Evolutionary conservation across 2,329 filamentous ascomycete species (phyloP), one percentile per base, ranked within the genome.

Genomic region (Diaporthe caulivora): DNA sequence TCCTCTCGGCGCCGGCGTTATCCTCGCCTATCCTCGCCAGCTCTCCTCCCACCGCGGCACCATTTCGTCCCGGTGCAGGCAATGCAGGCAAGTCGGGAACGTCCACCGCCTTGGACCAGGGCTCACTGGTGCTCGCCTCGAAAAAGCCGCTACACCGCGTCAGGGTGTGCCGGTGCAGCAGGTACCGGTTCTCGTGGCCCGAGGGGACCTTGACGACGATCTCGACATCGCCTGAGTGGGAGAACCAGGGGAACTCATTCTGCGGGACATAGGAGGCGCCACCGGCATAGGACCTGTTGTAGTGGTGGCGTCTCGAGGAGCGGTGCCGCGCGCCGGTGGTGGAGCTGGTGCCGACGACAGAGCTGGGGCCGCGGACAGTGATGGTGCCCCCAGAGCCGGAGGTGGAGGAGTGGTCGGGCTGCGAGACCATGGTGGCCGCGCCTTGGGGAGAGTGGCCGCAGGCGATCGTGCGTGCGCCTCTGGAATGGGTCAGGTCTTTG

Each of bases 91-190:
- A 65, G 37, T 79, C 74, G 60, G 83, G 84, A 83, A 74, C 62
- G 31, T 75, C 73, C 21, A 73, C 72, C 9, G 73, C 73, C 71
- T 72, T 72, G 44, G 65, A 71, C 94, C 94, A 97, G 81, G 95
- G 92, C 72, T 92, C 91, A 78, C 91, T 95, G 57, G 92, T 95
- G 80, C 92, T 94, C 31, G 94, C 93, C 82, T 97, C 94, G 81
- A 98, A 98, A 86, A 98, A 98, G 21, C 95, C 95, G 8, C 95
- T 98, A 80, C 94, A 97, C 83, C 97, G 94, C 42, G 94, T 92
- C 77, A 98, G 86, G 53, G 96, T 98, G 79, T 98, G 89, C 74
- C 92, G 89, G 84, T 98, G 96, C 72, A 98, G 88, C 60, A 98
- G 87, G 81, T 98, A 98, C 75, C 93, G 89, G 80, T 94, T 94